phyloP scores from a whole-genome alignment of 208 protist genomes.

The Wallacemonas collosoma region DNA sequence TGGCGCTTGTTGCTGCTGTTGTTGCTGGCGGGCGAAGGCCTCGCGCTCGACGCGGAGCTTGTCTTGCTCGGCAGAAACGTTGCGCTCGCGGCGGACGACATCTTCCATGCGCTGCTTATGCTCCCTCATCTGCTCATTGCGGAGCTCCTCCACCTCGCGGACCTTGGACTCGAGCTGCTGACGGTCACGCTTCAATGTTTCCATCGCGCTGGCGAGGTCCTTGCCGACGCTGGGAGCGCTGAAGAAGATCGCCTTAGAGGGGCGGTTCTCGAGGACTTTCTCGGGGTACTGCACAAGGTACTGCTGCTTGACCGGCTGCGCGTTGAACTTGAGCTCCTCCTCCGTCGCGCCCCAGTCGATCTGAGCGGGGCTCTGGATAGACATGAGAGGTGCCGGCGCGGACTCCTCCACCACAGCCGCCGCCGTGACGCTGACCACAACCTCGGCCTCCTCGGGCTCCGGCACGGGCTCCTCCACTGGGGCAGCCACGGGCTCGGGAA shows the following conservation, averaged over 20 bases:
- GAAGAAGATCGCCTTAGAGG: conserved; percentile 47
- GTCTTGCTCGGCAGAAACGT: conserved; percentile 31
- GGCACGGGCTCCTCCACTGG: conserved; percentile 13
- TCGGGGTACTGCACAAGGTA: conserved; percentile 73
- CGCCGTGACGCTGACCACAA: conserved; percentile 8
- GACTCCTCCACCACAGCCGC: conserved; percentile 21
- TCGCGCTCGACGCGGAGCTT: conserved; percentile 44
- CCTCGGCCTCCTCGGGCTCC: conserved; percentile 20
- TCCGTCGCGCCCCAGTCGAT: conserved; percentile 79
- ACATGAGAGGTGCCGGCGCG: conserved; percentile 3
- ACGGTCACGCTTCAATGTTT: conserved; percentile 47
- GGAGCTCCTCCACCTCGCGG: conserved; percentile 43
- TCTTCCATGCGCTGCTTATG: conserved; percentile 41
- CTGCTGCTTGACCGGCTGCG: conserved; percentile 32
- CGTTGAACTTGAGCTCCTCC: conserved; percentile 77
- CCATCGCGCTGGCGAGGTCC: conserved; percentile 41
- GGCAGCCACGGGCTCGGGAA: conserved; percentile 15
- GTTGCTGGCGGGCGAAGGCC: conserved; percentile 30
- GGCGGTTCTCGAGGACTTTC: conserved; percentile 55
- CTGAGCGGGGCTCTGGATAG: conserved; percentile 22
- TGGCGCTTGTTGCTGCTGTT: conserved; percentile 27
- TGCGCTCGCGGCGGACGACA: conserved; percentile 35
- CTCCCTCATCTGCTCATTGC: conserved; percentile 53
- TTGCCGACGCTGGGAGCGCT: conserved; percentile 49
- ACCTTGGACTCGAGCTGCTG: conserved; percentile 43